These are phyloP conservation scores for Pseudogymnoascus sp. DNA, from an alignment of 2,329 filamentous ascomycete genomes.

Conservation along the genomic window DNA sequence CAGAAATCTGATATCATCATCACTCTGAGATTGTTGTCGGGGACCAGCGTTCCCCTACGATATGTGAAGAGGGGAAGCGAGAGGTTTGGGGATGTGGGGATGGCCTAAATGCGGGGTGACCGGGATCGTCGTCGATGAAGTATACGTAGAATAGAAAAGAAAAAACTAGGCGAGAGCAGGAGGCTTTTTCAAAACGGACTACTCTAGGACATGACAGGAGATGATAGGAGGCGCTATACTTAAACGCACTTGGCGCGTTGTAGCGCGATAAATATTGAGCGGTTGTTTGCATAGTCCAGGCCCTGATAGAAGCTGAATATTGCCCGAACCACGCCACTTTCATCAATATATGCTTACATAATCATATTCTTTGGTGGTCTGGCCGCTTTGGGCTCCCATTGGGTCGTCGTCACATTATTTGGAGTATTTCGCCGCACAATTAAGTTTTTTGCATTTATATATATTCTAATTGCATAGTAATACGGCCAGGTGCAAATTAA, in stretches of 20 bases:
- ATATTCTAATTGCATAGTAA: background rate
- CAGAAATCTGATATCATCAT: conserved; percentile 17
- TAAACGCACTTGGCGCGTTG: background rate
- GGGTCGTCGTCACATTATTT: background rate
- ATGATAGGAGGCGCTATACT: background rate
- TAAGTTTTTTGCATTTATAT: background rate
- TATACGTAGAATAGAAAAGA: background rate
- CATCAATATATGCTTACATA: background rate
- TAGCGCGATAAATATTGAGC: background rate
- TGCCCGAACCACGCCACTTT: conserved; percentile 3
- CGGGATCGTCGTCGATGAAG: background rate
- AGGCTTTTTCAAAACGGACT: background rate
- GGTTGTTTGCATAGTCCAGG: background rate
- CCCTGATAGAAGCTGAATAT: background rate
- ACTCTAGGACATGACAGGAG: background rate
- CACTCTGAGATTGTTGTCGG: conserved; percentile 18
- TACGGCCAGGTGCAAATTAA: no score
- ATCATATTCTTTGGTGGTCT: background rate
- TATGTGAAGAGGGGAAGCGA: conserved; percentile 23
- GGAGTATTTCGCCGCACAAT: background rate
- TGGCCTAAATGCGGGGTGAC: background rate
- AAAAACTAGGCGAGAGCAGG: background rate
- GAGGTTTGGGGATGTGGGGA: conserved; percentile 17
- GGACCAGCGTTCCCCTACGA: conserved; percentile 19
- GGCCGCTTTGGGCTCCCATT: background rate